phyloP scores from a whole-genome alignment of 371 early-diverging fungal species.

The Mucor irregularis region DNA sequence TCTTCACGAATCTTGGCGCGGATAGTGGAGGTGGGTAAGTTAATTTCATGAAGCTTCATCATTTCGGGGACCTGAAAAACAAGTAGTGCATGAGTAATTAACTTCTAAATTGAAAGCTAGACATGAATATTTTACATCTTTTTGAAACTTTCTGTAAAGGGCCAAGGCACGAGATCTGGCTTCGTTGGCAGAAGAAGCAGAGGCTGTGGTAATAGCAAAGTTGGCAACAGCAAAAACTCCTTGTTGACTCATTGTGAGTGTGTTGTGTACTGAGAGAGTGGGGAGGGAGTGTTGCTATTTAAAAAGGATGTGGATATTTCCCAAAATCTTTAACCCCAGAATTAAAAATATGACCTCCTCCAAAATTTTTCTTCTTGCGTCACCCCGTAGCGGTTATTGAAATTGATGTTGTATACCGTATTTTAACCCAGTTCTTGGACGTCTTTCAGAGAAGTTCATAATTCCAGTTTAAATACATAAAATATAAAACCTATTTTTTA shows the following conservation, averaged over 20 bases:
- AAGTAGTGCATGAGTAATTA: neutral
- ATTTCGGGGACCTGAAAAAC: conserved; percentile 74
- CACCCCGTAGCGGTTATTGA: no score
- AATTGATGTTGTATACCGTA: no score
- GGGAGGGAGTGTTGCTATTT: neutral
- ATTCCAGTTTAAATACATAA: no score
- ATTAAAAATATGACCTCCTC: conserved; percentile 2
- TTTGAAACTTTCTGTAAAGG: conserved; percentile 70
- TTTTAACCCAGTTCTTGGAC: no score
- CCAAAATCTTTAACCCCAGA: conserved; percentile 15
- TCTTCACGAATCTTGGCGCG: conserved; percentile 89
- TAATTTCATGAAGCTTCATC: conserved; percentile 78
- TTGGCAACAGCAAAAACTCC: conserved; percentile 42
- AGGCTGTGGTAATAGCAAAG: conserved; percentile 57
- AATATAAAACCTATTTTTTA: no score
- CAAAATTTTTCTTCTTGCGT: neutral
- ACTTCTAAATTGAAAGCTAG: neutral
- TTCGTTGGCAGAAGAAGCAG: conserved; percentile 57
- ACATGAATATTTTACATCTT: conserved; percentile 48
- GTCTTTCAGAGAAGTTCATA: no score
- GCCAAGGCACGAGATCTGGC: conserved; percentile 59
- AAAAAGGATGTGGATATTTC: no score
- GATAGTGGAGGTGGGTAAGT: conserved; percentile 70
- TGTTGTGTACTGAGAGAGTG: conserved; percentile 9
- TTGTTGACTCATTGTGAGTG: conserved; percentile 24